Conservation (phyloP, 208 protist species). For the Naegleria fowleri region DNA sequence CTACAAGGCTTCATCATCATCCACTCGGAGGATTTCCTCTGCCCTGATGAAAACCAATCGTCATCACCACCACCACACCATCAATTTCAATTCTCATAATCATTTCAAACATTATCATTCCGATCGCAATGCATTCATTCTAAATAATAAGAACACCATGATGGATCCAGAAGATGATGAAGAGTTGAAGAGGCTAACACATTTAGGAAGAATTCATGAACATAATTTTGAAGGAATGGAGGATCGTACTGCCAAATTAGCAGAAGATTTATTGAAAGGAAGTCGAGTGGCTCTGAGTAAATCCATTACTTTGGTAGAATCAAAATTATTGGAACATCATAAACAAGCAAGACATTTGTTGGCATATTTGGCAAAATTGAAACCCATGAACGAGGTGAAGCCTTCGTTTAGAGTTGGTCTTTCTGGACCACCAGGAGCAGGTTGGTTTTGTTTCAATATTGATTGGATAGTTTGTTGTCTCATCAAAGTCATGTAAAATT, state of each 20-base stretch:
- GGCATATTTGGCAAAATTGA: slow-evolving; percentile 43
- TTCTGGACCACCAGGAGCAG: slow-evolving; percentile 76
- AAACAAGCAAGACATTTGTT: slow-evolving; percentile 45
- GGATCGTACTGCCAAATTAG: background rate
- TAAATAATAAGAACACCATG: too few relatives aligned
- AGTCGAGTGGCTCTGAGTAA: slow-evolving; percentile 56
- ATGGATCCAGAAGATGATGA: too few relatives aligned
- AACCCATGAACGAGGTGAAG: slow-evolving; percentile 30
- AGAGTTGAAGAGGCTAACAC: too few relatives aligned
- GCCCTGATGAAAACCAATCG: too few relatives aligned
- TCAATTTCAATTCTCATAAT: too few relatives aligned
- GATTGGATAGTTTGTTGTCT: too few relatives aligned
- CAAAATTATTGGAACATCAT: slow-evolving; percentile 42
- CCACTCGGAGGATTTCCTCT: too few relatives aligned
- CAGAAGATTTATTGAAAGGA: slow-evolving; percentile 33
- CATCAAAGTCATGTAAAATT: too few relatives aligned
- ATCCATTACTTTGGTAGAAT: slow-evolving; percentile 66
- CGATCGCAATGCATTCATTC: too few relatives aligned
- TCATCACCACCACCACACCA: too few relatives aligned
- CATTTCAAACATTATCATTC: too few relatives aligned
- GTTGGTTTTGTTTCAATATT: slow-evolving; percentile 28
- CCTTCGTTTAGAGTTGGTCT: background rate
- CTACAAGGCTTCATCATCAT: too few relatives aligned
- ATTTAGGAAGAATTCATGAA: background rate
- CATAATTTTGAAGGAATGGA: slow-evolving; percentile 9